phyloP scores from a whole-genome alignment of 108 stramenopile genomes.

The Pseudonitzschia pungens region DNA sequence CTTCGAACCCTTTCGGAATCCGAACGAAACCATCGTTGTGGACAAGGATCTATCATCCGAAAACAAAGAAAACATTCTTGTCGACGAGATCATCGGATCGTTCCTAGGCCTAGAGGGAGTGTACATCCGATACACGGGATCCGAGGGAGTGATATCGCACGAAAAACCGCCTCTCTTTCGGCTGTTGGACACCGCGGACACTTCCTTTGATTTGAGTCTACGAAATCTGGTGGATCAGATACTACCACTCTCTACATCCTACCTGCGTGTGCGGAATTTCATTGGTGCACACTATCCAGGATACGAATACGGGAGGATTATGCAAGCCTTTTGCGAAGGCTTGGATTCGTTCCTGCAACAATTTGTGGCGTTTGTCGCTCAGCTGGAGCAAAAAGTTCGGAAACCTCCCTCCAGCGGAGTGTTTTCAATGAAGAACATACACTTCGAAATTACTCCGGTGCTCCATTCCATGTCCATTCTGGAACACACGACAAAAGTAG shows the following conservation, averaged over 20 bases:
- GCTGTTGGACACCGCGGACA: constrained; percentile 31
- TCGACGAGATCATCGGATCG: constrained; percentile 79
- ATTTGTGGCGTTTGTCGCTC: constrained; percentile 70
- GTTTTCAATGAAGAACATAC: constrained; percentile 75
- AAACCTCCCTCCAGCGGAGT: constrained; percentile 19
- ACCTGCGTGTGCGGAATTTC: constrained; percentile 67
- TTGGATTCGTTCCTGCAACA: constrained; percentile 72
- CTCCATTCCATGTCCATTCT: constrained; percentile 77
- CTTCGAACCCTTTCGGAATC: constrained; percentile 23
- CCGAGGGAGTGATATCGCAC: constrained; percentile 11
- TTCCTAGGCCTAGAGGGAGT: constrained; percentile 80
- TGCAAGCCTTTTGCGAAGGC: constrained; percentile 86
- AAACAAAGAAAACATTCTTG: constrained; percentile 60
- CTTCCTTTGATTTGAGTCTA: constrained; percentile 53
- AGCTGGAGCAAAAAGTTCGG: constrained; percentile 61
- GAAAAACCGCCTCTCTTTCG: constrained; percentile 26
- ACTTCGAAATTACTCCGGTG: constrained; percentile 69
- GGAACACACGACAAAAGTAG: constrained; percentile 48
- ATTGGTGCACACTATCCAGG: constrained; percentile 46
- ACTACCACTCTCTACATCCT: constrained; percentile 73
- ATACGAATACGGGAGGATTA: constrained; percentile 85
- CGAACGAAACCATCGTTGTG: constrained; percentile 4
- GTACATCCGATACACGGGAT: constrained; percentile 40
- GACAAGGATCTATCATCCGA: constrained; percentile 23
- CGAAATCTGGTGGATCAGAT: constrained; percentile 57